These are phyloP conservation scores for Ormosia emarginata DNA, from an alignment of 306 rosid species.

Conservation along the genomic window DNA sequence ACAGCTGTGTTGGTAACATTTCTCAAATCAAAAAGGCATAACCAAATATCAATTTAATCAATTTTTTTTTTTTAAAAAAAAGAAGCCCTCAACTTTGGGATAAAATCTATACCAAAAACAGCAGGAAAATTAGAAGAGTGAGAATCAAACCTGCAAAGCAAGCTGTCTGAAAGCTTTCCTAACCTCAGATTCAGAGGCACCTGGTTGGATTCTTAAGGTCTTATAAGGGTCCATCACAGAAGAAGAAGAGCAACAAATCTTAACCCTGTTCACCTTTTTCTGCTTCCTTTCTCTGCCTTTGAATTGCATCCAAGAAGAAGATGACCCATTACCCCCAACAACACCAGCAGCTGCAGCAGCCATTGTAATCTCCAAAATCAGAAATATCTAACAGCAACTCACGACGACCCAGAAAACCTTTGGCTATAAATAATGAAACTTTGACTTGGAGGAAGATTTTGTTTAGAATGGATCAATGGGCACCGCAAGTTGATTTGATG, in stretches of 20 bases:
- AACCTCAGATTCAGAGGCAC: conserved; percentile 86
- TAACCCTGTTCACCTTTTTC: conserved; percentile 22
- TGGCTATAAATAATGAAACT: conserved; percentile 20
- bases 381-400: not conserved
- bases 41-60: not conserved
- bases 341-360: conserved; percentile 58
- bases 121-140: not conserved
- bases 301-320: conserved; percentile 47
- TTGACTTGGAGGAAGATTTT: not conserved
- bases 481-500: conserved; percentile 27
- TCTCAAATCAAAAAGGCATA: not conserved
- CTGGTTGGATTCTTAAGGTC: conserved; percentile 61
- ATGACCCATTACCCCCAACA: conserved; percentile 44
- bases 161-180: conserved; percentile 83
- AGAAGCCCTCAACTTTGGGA: not conserved
- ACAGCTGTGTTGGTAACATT: too few species aligned
- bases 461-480: conserved; percentile 27
- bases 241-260: conserved; percentile 44
- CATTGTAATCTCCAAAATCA: conserved; percentile 32
- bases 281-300: conserved; percentile 21
- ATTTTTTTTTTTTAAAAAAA: too few species aligned
- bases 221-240: conserved; percentile 61
- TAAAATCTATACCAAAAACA: not conserved
- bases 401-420: conserved; percentile 11
- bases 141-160: conserved; percentile 70